A percentile compares a stretch with the other conserved stretches of the same genome.
phyloP scores from a whole-genome alignment of 2,329 filamentous ascomycete genomes.

The Aspergillus sp. region DNA sequence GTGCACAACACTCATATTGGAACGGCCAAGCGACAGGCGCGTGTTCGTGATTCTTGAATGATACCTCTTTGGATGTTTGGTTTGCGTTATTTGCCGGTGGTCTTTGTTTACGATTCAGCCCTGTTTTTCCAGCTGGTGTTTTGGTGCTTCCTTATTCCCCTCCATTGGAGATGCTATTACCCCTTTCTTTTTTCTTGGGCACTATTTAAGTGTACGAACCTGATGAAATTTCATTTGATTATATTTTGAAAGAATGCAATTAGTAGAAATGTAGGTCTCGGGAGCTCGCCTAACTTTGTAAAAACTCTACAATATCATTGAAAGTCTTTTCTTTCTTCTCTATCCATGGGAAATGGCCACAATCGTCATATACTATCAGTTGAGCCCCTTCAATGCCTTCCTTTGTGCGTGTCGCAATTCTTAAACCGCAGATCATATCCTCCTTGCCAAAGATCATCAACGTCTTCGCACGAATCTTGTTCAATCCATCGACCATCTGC shows the following conservation, averaged over 20 bases:
- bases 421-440: slow-evolving; percentile 16
- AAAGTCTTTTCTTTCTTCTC: slow-evolving; percentile 14
- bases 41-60: slow-evolving; percentile 30
- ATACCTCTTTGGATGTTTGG: slow-evolving; percentile 12
- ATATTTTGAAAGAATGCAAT: not conserved
- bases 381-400: slow-evolving; percentile 9
- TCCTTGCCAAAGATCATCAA: slow-evolving; percentile 20
- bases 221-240: not conserved
- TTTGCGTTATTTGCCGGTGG: not conserved
- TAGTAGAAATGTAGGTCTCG: not conserved
- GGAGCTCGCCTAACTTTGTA: not conserved
- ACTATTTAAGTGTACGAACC: not conserved
- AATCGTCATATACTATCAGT: slow-evolving; percentile 12
- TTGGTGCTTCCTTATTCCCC: not conserved
- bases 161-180: not conserved
- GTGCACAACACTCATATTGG: slow-evolving; percentile 86
- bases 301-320: slow-evolving; percentile 10
- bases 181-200: not conserved
- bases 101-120: not conserved
- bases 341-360: slow-evolving; percentile 25
- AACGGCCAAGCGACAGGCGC: slow-evolving; percentile 58
- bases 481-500: slow-evolving; percentile 14
- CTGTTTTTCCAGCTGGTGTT: no score
- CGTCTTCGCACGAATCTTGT: slow-evolving; percentile 17
- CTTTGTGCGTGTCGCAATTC: slow-evolving; percentile 13